Conservation (phyloP, 176 grass and related monocot genomes). For the Rhynchospora pubera region DNA sequence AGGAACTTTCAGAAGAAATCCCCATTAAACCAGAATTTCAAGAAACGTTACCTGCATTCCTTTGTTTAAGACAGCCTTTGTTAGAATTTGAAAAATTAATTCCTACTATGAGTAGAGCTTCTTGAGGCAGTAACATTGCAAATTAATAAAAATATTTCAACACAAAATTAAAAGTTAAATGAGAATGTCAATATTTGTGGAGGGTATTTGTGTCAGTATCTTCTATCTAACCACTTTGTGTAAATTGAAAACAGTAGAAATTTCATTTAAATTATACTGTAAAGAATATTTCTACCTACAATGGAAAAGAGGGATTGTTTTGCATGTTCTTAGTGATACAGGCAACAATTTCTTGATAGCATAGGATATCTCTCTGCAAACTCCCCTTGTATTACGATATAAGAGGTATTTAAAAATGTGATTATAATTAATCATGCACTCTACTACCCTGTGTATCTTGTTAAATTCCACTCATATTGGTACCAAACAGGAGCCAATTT, state of each 20-base stretch:
- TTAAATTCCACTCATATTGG: background rate
- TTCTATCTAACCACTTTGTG: background rate
- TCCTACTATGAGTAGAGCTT: background rate
- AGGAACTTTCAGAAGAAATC: background rate
- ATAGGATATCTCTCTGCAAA: background rate
- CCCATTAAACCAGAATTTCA: background rate
- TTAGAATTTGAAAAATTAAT: slow-evolving; percentile 4
- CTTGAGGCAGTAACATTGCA: background rate
- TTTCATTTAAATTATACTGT: background rate
- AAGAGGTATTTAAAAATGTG: background rate
- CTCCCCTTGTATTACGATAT: background rate
- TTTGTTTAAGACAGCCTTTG: background rate
- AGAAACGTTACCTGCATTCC: background rate
- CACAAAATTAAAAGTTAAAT: background rate
- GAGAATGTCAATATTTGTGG: background rate
- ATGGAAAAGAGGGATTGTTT: background rate
- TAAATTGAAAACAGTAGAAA: background rate
- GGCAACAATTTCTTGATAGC: background rate
- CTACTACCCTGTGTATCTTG: background rate
- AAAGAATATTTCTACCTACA: background rate
- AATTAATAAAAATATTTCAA: background rate
- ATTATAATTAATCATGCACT: slow-evolving; percentile 7
- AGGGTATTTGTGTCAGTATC: background rate
- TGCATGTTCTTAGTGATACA: background rate
- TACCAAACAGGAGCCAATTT: background rate